phyloP scores from a whole-genome alignment of 139 green algal species.

The Trebouxia sp. region DNA sequence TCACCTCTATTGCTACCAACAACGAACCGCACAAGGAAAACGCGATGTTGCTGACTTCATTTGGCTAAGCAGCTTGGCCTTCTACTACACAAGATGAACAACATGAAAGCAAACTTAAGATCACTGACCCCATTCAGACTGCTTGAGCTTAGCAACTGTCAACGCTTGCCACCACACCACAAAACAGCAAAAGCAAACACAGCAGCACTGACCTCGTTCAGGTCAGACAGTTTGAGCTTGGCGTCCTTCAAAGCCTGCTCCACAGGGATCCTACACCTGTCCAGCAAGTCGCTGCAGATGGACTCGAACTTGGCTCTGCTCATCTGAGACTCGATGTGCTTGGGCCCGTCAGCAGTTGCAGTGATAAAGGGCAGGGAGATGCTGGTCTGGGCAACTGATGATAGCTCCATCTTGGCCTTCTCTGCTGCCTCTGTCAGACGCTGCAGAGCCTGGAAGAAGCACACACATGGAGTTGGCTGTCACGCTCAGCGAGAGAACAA shows the following conservation, averaged over 20 bases:
- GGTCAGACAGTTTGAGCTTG: conserved; percentile 87
- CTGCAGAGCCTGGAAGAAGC: conserved; percentile 67
- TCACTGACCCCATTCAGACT: too few species aligned
- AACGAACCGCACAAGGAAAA: too few species aligned
- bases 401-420: conserved; percentile 99
- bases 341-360: conserved; percentile 96
- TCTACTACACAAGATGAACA: too few species aligned
- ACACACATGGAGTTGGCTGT: too few species aligned
- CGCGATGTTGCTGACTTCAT: too few species aligned
- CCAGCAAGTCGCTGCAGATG: conserved; percentile 92
- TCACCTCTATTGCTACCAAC: too few species aligned
- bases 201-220: conserved; percentile 78
- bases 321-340: conserved; percentile 97
- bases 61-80: too few species aligned
- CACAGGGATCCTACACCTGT: conserved; percentile 85
- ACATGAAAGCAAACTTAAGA: too few species aligned
- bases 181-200: neutral
- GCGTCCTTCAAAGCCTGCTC: conserved; percentile 93
- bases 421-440: conserved; percentile 96
- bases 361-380: conserved; percentile 99
- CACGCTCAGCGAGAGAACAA: too few species aligned
- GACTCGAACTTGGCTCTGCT: conserved; percentile 93
- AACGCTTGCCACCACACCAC: neutral
- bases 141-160: neutral
- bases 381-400: conserved; percentile 68